These are phyloP conservation scores for Kalmusia sp. DNA, from an alignment of 2,329 filamentous ascomycete genomes.

Conservation along the genomic window DNA sequence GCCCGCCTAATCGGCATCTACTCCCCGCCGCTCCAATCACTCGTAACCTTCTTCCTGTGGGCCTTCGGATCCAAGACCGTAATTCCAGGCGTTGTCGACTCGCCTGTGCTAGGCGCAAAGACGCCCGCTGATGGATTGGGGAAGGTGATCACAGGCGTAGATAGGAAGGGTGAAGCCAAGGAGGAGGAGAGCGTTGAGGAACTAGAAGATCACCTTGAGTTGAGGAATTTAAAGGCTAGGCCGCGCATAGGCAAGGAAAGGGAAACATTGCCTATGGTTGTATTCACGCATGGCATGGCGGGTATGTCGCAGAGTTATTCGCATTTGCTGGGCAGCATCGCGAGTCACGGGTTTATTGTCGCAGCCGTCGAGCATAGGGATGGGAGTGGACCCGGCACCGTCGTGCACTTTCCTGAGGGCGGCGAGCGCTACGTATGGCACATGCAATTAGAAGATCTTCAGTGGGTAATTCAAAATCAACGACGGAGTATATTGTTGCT, in stretches of 20 bases:
- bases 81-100: constrained; percentile 54
- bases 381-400: constrained; percentile 53
- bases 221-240: too few species aligned
- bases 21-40: constrained; percentile 41
- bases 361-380: constrained; percentile 57
- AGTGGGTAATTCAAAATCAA: constrained; percentile 14
- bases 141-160: neutral
- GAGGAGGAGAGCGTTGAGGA: constrained; percentile 22
- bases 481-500: neutral
- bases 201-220: constrained; percentile 11
- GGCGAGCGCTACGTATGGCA: constrained; percentile 46
- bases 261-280: constrained; percentile 50
- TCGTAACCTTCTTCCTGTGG: constrained; percentile 53
- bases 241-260: too few species aligned
- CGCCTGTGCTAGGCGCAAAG: constrained; percentile 43
- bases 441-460: constrained; percentile 44
- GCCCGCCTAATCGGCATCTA: constrained; percentile 50
- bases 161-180: constrained; percentile 14
- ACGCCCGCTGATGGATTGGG: neutral
- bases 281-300: constrained; percentile 58
- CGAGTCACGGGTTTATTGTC: constrained; percentile 54
- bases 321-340: constrained; percentile 55
- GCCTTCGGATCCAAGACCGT: constrained; percentile 49
- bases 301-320: constrained; percentile 55
- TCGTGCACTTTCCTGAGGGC: constrained; percentile 47